Evolutionary conservation across 2,329 filamentous ascomycete species (phyloP).

Genomic region (Talaromyces sp.): DNA sequence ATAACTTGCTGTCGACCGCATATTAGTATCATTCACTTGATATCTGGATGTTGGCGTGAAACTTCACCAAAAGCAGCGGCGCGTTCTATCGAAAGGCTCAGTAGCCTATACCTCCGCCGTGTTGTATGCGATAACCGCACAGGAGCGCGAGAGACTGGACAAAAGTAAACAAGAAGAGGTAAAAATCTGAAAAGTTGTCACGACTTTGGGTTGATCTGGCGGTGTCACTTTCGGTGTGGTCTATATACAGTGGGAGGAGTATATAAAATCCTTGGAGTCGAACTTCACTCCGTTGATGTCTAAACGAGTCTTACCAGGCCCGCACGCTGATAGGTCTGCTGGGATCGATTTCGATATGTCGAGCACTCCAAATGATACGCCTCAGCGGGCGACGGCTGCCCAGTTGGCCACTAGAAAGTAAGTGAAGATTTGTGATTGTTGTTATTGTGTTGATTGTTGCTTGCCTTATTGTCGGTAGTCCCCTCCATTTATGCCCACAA

Average conservation of each 20-base stretch:
- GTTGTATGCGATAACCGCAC: not conserved
- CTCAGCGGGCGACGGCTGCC: slow-evolving; percentile 52
- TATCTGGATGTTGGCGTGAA: not conserved
- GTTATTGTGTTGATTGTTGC: slow-evolving; percentile 1
- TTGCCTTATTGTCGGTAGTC: not conserved
- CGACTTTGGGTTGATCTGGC: not conserved
- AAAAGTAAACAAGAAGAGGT: not conserved
- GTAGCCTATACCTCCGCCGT: not conserved
- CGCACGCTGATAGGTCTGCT: slow-evolving; percentile 16
- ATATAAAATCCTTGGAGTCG: not conserved
- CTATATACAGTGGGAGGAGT: not conserved
- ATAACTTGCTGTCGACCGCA: not conserved
- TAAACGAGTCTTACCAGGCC: slow-evolving; percentile 17
- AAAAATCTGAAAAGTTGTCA: not conserved
- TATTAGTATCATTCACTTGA: not conserved
- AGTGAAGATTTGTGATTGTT: slow-evolving; percentile 33
- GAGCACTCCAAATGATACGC: slow-evolving; percentile 44
- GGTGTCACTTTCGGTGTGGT: not conserved
- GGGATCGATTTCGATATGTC: slow-evolving; percentile 34
- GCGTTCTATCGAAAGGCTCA: not conserved
- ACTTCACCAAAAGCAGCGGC: not conserved
- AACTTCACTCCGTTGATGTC: slow-evolving; percentile 16
- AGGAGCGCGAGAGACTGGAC: not conserved
- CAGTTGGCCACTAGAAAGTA: slow-evolving; percentile 55
- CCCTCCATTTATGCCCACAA: not conserved